These are phyloP conservation scores for Trametes elegans DNA, from an alignment of 768 basidiomycete species.

Conservation along the genomic window DNA sequence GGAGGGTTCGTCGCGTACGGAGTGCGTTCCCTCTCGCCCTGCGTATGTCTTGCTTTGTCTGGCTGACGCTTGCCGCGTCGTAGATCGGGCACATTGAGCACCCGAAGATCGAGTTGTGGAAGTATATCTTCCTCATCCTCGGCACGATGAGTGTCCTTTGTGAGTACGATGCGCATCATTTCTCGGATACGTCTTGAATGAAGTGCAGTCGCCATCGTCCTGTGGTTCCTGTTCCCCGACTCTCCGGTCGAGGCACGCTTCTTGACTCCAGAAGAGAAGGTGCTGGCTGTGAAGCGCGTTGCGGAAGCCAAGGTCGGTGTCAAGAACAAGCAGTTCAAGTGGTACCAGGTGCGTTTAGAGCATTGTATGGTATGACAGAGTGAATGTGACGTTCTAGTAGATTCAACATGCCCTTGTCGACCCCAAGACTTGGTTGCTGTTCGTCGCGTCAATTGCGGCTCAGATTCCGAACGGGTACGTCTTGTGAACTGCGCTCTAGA, in stretches of 20 bases:
- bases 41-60: not conserved
- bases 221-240: slow-evolving; percentile 37
- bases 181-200: not conserved
- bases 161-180: not conserved
- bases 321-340: slow-evolving; percentile 38
- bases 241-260: slow-evolving; percentile 34
- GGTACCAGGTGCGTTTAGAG: slow-evolving; percentile 32
- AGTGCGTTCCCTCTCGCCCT: not conserved
- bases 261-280: slow-evolving; percentile 31
- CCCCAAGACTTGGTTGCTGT: slow-evolving; percentile 36
- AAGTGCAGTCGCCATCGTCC: slow-evolving; percentile 15
- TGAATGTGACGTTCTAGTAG: not conserved
- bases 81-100: slow-evolving; percentile 19
- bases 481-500: not conserved
- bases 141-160: slow-evolving; percentile 17
- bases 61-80: not conserved
- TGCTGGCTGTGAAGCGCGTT: slow-evolving; percentile 37
- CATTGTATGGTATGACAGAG: too few species aligned
- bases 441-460: slow-evolving; percentile 33
- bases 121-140: slow-evolving; percentile 22
- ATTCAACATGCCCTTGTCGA: slow-evolving; percentile 24
- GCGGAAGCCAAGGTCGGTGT: slow-evolving; percentile 31
- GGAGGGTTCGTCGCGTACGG: slow-evolving; percentile 20
- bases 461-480: slow-evolving; percentile 33
- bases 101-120: slow-evolving; percentile 16